Percentiles rank a stretch among this genome's conserved stretches.
Conservation (phyloP, 768 basidiomycete species). For the Dacryopinax spathularia region DNA sequence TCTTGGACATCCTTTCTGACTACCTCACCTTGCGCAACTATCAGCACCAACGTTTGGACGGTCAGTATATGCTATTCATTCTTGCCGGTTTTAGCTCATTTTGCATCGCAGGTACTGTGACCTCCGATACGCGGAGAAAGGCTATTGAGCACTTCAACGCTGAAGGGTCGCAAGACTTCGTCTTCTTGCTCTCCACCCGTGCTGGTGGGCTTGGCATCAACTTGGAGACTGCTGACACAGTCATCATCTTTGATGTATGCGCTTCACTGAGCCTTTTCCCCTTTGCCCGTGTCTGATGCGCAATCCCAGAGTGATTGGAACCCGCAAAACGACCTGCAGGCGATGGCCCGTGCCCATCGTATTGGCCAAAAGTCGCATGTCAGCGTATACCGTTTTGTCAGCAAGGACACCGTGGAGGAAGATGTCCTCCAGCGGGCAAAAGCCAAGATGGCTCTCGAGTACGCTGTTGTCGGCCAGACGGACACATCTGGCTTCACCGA, state of each 20-base stretch:
- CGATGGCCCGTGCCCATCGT: slow-evolving; percentile 97
- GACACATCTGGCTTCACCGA: slow-evolving; percentile 88
- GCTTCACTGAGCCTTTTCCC: neutral
- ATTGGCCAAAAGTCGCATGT: slow-evolving; percentile 99
- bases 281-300: neutral
- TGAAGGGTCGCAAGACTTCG: slow-evolving; percentile 85
- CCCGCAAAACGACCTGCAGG: slow-evolving; percentile 95
- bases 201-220: slow-evolving; percentile 98
- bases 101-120: slow-evolving; percentile 36
- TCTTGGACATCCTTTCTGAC: slow-evolving; percentile 96
- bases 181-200: slow-evolving; percentile 88
- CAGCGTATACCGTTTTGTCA: slow-evolving; percentile 94
- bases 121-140: slow-evolving; percentile 84
- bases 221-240: slow-evolving; percentile 95
- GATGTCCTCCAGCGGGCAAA: slow-evolving; percentile 95
- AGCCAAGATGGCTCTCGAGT: slow-evolving; percentile 99
- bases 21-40: slow-evolving; percentile 87
- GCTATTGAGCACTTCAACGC: slow-evolving; percentile 96
- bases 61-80: slow-evolving; percentile 27
- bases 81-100: neutral
- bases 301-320: slow-evolving; percentile 82
- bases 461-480: slow-evolving; percentile 99
- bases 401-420: slow-evolving; percentile 99
- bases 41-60: slow-evolving; percentile 86
- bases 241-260: slow-evolving; percentile 95